These are phyloP conservation scores for Colletotrichum phormii DNA, from an alignment of 2,329 filamentous ascomycete species.

Conservation along the genomic window DNA sequence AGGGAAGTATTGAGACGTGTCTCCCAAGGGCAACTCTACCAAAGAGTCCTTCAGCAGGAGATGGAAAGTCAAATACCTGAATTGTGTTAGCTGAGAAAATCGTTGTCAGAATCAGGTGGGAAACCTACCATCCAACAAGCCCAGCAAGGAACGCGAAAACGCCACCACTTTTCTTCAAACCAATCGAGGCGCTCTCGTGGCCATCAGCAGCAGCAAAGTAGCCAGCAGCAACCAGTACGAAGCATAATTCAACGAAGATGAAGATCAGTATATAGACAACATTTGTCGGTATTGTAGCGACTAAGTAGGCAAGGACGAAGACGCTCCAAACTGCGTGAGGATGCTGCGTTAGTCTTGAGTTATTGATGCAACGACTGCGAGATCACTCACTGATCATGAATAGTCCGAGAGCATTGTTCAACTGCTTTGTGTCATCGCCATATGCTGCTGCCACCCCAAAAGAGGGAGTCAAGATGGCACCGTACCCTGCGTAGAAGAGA, in stretches of 20 bases:
- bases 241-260: conserved; percentile 39
- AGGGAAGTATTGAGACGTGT: conserved; percentile 41
- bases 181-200: conserved; percentile 21
- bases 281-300: conserved; percentile 41
- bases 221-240: conserved; percentile 40
- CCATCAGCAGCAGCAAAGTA: conserved; percentile 43
- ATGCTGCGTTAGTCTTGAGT: not conserved
- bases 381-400: conserved; percentile 40
- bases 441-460: conserved; percentile 43
- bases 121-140: conserved; percentile 41
- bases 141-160: conserved; percentile 43
- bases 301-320: conserved; percentile 41
- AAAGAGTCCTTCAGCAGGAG: conserved; percentile 41
- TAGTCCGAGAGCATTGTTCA: conserved; percentile 43
- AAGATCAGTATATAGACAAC: conserved; percentile 42
- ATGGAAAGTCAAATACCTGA: conserved; percentile 43
- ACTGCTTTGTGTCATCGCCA: conserved; percentile 39
- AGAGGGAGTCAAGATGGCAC: conserved; percentile 40
- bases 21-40: conserved; percentile 41
- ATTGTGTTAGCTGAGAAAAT: not conserved
- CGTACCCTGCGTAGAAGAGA: conserved; percentile 43
- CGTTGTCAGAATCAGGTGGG: fast-evolving
- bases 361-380: fast-evolving
- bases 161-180: conserved; percentile 41
- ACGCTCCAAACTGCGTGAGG: conserved; percentile 40